Evolutionary conservation across 2,329 filamentous ascomycete species (phyloP).

Genomic region (Drechslerella dactyloides): DNA sequence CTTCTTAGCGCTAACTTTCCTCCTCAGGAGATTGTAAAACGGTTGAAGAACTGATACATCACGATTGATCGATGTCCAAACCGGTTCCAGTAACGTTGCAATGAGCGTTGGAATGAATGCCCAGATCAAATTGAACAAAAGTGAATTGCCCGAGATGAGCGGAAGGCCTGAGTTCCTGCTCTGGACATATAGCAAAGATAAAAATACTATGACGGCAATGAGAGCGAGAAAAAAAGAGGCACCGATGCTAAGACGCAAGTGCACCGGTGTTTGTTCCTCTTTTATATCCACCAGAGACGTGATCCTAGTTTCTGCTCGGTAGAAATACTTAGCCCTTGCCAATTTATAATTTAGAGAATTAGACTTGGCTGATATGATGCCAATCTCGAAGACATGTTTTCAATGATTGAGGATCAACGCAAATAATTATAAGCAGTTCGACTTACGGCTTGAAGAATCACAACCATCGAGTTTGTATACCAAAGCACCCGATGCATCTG

Average conservation of each 20-base stretch:
- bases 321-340: too few species aligned
- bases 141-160: not conserved
- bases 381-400: too few species aligned
- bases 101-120: slow-evolving; percentile 22
- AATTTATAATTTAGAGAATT: too few species aligned
- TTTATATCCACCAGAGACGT: too few species aligned
- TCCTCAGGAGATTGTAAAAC: slow-evolving; percentile 23
- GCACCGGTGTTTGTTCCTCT: slow-evolving; percentile 15
- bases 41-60: slow-evolving; percentile 30
- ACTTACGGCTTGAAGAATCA: not conserved
- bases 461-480: slow-evolving; percentile 20
- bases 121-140: slow-evolving; percentile 27
- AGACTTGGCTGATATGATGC: too few species aligned
- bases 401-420: too few species aligned
- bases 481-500: not conserved
- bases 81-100: slow-evolving; percentile 17
- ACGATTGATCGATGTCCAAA: slow-evolving; percentile 26
- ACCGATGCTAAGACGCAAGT: slow-evolving; percentile 6
- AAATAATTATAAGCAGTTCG: too few species aligned
- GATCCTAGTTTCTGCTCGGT: too few species aligned
- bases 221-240: slow-evolving; percentile 3
- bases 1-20: slow-evolving; percentile 8
- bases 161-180: slow-evolving; percentile 13
- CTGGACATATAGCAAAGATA: slow-evolving; percentile 6
- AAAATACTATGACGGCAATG: not conserved